Evolutionary conservation across 805 yeast species (phyloP).

Genomic region (Yamadazyma akitaensis): DNA sequence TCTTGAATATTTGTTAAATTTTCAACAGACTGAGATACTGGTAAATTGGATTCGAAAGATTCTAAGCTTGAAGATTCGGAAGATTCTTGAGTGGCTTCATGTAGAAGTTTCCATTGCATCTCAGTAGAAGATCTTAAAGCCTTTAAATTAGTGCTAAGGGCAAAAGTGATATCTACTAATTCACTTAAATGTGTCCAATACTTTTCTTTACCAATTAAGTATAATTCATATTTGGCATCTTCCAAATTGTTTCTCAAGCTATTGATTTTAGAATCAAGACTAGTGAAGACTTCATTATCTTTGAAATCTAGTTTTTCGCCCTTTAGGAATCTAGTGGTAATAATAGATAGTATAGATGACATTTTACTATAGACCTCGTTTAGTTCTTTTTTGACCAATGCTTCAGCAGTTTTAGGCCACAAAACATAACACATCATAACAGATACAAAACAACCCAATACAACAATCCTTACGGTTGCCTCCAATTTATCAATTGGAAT

Average conservation of each 20-base stretch:
- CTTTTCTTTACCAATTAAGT: slow-evolving; percentile 49
- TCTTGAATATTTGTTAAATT: slow-evolving; percentile 24
- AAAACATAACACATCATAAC: slow-evolving; percentile 58
- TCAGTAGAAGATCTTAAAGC: slow-evolving; percentile 68
- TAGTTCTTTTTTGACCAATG: slow-evolving; percentile 41
- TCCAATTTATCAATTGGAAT: slow-evolving; percentile 54
- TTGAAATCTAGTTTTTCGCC: slow-evolving; percentile 44
- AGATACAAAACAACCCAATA: slow-evolving; percentile 57
- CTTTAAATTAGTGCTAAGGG: slow-evolving; percentile 55
- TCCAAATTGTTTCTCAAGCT: slow-evolving; percentile 41
- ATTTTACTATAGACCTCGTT: slow-evolving; percentile 51
- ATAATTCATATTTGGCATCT: slow-evolving; percentile 64
- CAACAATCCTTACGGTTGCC: slow-evolving; percentile 56
- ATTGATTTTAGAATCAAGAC: slow-evolving; percentile 39
- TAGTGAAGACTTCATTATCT: slow-evolving; percentile 34
- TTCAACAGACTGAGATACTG: slow-evolving; percentile 27
- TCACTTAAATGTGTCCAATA: slow-evolving; percentile 46
- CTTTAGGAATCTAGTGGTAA: slow-evolving; percentile 47
- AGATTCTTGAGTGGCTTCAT: slow-evolving; percentile 16
- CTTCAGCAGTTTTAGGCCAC: slow-evolving; percentile 61
- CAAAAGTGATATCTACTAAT: slow-evolving; percentile 50
- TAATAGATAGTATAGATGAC: slow-evolving; percentile 45
- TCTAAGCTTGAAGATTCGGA: slow-evolving; percentile 20
- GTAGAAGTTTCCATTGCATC: slow-evolving; percentile 58
- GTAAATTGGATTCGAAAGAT: slow-evolving; percentile 18